A percentile compares a stretch with the other conserved stretches of the same genome.
These are phyloP conservation scores for Boeremia lycopersici DNA, from an alignment of 2,329 filamentous ascomycete genomes.

Conservation along the genomic window DNA sequence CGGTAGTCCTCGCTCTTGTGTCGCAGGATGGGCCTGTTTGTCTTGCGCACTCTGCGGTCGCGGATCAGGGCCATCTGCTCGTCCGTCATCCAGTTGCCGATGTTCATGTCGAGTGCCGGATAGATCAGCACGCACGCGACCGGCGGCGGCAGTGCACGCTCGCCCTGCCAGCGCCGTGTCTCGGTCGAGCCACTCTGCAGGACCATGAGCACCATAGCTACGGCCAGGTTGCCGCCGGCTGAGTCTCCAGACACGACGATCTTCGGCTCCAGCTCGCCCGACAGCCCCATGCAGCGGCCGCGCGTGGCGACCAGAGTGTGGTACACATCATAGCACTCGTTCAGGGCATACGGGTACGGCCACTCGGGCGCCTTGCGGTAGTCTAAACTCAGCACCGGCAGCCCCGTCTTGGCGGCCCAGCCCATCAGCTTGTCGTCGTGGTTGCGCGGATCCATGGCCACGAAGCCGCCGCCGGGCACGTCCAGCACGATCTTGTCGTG, in stretches of 20 bases:
- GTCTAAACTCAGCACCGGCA: conserved; percentile 90
- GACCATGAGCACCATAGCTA: conserved; percentile 85
- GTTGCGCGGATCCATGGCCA: conserved; percentile 93
- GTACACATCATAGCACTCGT: conserved; percentile 88
- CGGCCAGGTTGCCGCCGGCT: conserved; percentile 80
- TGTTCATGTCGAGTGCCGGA: conserved; percentile 93
- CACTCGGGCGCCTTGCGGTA: conserved; percentile 87
- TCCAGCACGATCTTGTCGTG: conserved; percentile 84
- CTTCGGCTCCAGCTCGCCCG: conserved; percentile 67
- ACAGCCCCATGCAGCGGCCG: conserved; percentile 78
- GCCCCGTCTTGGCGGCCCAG: conserved; percentile 86
- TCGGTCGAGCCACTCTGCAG: conserved; percentile 72
- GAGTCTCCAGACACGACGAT: conserved; percentile 80
- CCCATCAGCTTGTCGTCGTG: conserved; percentile 93
- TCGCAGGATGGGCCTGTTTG: conserved; percentile 77
- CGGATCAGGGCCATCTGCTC: conserved; percentile 95
- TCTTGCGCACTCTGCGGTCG: conserved; percentile 77
- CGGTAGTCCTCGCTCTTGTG: conserved; percentile 90
- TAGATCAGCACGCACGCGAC: conserved; percentile 87
- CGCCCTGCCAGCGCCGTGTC: conserved; percentile 61
- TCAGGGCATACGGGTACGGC: conserved; percentile 83
- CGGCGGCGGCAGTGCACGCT: conserved; percentile 71
- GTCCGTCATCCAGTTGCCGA: conserved; percentile 98
- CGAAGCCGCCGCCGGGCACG: conserved; percentile 91
- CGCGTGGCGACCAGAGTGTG: conserved; percentile 72